Evolutionary conservation across 345 rosid genomes (phyloP).

Genomic region (Arabidopsis arenosa): DNA sequence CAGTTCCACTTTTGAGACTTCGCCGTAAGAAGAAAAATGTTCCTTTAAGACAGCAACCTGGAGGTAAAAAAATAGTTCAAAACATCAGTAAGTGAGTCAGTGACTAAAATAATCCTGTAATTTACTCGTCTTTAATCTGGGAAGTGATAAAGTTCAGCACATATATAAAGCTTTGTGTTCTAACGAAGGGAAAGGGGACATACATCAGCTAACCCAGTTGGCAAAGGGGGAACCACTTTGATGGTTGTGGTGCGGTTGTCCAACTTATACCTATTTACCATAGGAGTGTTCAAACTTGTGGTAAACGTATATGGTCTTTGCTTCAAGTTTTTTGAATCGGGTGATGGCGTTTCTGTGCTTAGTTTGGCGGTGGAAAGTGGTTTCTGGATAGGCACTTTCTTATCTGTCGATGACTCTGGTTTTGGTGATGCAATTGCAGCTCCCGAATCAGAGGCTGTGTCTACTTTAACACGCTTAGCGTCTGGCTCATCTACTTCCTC

Average conservation of each 20-base stretch:
- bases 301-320: slow-evolving; percentile 49
- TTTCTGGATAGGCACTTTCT: slow-evolving; percentile 54
- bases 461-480: slow-evolving; percentile 66
- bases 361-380: slow-evolving; percentile 48
- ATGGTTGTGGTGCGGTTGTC: slow-evolving; percentile 86
- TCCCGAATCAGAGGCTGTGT: slow-evolving; percentile 51
- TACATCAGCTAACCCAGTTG: slow-evolving; percentile 78
- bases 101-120: not conserved
- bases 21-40: slow-evolving; percentile 77
- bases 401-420: slow-evolving; percentile 48
- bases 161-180: slow-evolving; percentile 1
- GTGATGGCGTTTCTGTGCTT: slow-evolving; percentile 44
- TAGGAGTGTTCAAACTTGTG: slow-evolving; percentile 47
- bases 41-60: slow-evolving; percentile 75
- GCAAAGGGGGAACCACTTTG: slow-evolving; percentile 76
- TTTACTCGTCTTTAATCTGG: not conserved
- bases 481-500: slow-evolving; percentile 65
- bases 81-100: not conserved
- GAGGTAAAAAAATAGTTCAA: slow-evolving; percentile 34
- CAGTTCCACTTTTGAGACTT: slow-evolving; percentile 68
- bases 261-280: slow-evolving; percentile 69
- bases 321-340: slow-evolving; percentile 54
- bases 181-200: slow-evolving; percentile 42
- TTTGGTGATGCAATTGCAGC: slow-evolving; percentile 45
- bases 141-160: slow-evolving; percentile 3